Evolutionary conservation across 2,329 filamentous ascomycete genomes (phyloP).

Genomic region (Arthrobotrys entomopaga): DNA sequence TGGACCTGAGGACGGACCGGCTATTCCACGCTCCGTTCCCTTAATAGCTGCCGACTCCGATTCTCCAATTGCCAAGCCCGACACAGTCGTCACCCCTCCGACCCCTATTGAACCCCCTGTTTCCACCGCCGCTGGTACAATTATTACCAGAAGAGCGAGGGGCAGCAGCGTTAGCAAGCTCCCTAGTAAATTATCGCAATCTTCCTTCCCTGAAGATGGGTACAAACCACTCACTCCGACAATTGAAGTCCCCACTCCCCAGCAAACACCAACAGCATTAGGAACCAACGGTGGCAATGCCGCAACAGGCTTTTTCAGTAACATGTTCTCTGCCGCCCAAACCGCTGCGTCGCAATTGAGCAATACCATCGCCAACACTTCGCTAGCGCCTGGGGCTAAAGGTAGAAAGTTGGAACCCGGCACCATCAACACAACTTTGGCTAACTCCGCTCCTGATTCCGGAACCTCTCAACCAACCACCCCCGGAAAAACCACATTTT

Average conservation of each 20-base stretch:
- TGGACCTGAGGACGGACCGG: slow-evolving; percentile 29
- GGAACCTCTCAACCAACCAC: slow-evolving; percentile 64
- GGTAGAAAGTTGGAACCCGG: slow-evolving; percentile 60
- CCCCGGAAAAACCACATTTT: slow-evolving; percentile 57
- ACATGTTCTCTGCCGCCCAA: slow-evolving; percentile 90
- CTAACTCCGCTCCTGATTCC: slow-evolving; percentile 59
- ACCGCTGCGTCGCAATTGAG: slow-evolving; percentile 84
- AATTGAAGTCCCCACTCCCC: slow-evolving; percentile 70
- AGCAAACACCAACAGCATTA: slow-evolving; percentile 68
- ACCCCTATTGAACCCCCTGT: slow-evolving; percentile 48
- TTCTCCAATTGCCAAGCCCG: slow-evolving; percentile 35
- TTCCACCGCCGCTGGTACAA: slow-evolving; percentile 35
- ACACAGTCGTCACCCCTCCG: slow-evolving; percentile 50
- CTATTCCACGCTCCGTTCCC: slow-evolving; percentile 33
- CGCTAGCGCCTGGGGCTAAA: slow-evolving; percentile 59
- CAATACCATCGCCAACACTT: slow-evolving; percentile 68
- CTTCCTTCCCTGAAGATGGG: slow-evolving; percentile 46
- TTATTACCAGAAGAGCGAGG: slow-evolving; percentile 45
- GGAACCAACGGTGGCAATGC: slow-evolving; percentile 64
- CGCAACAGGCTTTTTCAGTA: slow-evolving; percentile 83
- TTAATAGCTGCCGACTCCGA: slow-evolving; percentile 21
- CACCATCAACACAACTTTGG: slow-evolving; percentile 59
- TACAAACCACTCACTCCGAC: slow-evolving; percentile 75
- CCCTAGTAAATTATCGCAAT: slow-evolving; percentile 52
- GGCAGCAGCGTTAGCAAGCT: slow-evolving; percentile 49